Base-by-base conservation (phyloP, 2,329 filamentous ascomycete genomes). In the Beauveria bassiana region DNA sequence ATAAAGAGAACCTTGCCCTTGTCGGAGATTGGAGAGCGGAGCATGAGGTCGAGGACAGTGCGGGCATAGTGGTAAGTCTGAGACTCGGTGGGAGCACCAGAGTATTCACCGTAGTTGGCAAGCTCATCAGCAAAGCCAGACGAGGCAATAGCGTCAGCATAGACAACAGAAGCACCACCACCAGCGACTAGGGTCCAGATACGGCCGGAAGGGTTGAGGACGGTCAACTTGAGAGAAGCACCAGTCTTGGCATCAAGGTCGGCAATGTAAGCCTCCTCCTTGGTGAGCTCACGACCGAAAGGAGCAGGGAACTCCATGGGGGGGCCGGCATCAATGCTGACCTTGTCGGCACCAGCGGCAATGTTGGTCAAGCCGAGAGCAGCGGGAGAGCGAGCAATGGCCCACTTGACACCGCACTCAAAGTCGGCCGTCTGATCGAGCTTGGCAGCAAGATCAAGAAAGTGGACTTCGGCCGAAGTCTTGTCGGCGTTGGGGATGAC, bases 51-150 rank as follows among this genome's bases (percentile, higher is more conserved):
- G 66, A 99, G 84, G 66, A 99, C 91, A 34, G 95, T 99, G 73
- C 90, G 90, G 73, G 95, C 93, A 80, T 99, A 99, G 87, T 98
- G 93, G 87, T 91, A 99, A 64, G 95, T 98, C 81, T 99, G 95
- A 51, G 92, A 96, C 87, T 99, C 95, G 64, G 92, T 98, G 68
- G 95, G 95, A 66, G 95, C 95, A 81, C 95, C 95, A 66, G 95
- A 98, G 88, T 99, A 99, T 81, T 99, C 95, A 77, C 95, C 95
- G 75, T 99, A 99, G 87, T 99, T 99, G 81, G 95, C 95, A 60
- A 99, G 87, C 79, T 99, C 93, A 70, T 91, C 87, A 66, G 96
- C 92, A 76, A 96, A 98, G 67, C 95, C 95, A 72, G 91, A 87
- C 64, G 92, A 96, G 69, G 95, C 95, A 77, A 99, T 99, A 78